phyloP scores from a whole-genome alignment of 164 flowering plant genomes.

The Akebia trifoliata region DNA sequence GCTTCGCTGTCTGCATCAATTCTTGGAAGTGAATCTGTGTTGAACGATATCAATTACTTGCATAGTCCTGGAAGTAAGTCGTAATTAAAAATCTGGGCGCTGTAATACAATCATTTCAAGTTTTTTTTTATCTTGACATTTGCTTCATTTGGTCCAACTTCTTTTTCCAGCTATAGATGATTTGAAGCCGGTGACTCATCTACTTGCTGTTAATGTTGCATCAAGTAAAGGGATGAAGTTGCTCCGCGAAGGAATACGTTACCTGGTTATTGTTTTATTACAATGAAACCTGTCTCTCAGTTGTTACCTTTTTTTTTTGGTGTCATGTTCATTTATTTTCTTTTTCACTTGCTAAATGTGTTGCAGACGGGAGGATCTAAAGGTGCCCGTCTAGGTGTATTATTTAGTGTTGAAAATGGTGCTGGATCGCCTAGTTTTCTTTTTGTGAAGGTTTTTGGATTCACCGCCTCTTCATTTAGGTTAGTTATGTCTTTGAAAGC shows the following conservation, averaged over 20 bases:
- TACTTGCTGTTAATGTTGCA: constrained; percentile 62
- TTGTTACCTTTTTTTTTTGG: background rate
- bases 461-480: constrained; percentile 67
- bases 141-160: constrained; percentile 1
- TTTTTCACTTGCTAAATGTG: constrained; percentile 6
- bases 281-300: background rate
- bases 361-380: constrained; percentile 68
- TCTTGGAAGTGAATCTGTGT: constrained; percentile 46
- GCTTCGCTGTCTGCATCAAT: constrained; percentile 49
- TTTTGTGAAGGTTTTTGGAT: constrained; percentile 55
- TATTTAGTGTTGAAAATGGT: constrained; percentile 39
- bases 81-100: background rate
- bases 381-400: constrained; percentile 66
- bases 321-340: background rate
- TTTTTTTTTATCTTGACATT: constrained; percentile 4
- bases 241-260: constrained; percentile 76
- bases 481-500: constrained; percentile 25
- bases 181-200: constrained; percentile 91
- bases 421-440: constrained; percentile 37
- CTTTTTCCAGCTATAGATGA: constrained; percentile 68
- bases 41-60: constrained; percentile 65
- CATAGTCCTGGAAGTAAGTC: constrained; percentile 87
- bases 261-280: constrained; percentile 52
- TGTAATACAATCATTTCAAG: background rate
- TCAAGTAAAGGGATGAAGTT: constrained; percentile 72